These are phyloP conservation scores for Infundibulicybe gibba DNA, from an alignment of 768 basidiomycete species.

Conservation along the genomic window DNA sequence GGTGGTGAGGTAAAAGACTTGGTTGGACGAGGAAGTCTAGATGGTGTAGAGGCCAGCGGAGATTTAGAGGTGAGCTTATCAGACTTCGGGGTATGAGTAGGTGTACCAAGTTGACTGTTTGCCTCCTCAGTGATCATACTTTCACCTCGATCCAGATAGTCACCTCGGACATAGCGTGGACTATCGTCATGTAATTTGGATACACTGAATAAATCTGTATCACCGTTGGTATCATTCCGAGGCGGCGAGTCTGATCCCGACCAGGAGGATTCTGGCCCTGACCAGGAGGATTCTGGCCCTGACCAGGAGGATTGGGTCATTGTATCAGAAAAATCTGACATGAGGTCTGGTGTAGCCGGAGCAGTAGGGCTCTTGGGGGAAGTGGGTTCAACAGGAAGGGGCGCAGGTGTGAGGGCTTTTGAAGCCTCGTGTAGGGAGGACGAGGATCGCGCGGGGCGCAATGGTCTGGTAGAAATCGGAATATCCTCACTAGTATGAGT, in stretches of 20 bases:
- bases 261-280: slow-evolving; percentile 16
- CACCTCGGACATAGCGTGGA: slow-evolving; percentile 16
- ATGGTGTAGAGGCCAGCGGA: neutral
- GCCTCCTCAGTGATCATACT: slow-evolving; percentile 27
- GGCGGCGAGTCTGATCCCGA: slow-evolving; percentile 53
- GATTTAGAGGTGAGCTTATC: slow-evolving; percentile 3
- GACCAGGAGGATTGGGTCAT: slow-evolving; percentile 40
- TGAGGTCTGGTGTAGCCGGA: slow-evolving; percentile 58
- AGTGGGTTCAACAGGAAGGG: slow-evolving; percentile 1
- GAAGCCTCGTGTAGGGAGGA: slow-evolving; percentile 13
- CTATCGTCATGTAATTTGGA: slow-evolving; percentile 13
- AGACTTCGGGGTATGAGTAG: slow-evolving; percentile 27
- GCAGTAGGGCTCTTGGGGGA: slow-evolving; percentile 15
- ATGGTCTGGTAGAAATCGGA: neutral
- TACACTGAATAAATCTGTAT: slow-evolving; percentile 16
- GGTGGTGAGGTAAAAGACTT: neutral
- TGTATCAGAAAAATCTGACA: slow-evolving; percentile 57
- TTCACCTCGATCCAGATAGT: slow-evolving; percentile 20
- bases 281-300: slow-evolving; percentile 25
- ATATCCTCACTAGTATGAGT: neutral
- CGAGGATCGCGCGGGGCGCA: slow-evolving; percentile 15
- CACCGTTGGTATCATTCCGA: slow-evolving; percentile 13
- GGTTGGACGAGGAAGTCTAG: slow-evolving; percentile 1
- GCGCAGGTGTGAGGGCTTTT: slow-evolving; percentile 1
- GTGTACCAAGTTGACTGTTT: slow-evolving; percentile 25